Evolutionary conservation across 2,329 filamentous ascomycete genomes (phyloP).

Genomic region (Cladosporium velox): DNA sequence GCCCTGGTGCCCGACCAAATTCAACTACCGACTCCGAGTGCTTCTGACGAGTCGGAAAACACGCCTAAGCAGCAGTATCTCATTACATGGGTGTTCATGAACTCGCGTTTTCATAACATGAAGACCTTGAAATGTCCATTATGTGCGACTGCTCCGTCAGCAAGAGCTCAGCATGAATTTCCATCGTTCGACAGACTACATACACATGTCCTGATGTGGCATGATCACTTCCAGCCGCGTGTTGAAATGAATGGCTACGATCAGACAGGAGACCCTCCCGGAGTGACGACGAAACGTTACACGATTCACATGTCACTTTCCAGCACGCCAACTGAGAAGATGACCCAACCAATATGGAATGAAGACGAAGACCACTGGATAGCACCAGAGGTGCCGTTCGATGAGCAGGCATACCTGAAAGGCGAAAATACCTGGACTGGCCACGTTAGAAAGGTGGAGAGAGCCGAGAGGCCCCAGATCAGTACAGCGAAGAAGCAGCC

Average conservation of each 20-base stretch:
- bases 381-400: slow-evolving; percentile 39
- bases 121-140: slow-evolving; percentile 21
- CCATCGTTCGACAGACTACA: slow-evolving; percentile 35
- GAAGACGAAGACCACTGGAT: slow-evolving; percentile 37
- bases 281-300: background rate
- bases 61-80: slow-evolving; percentile 15
- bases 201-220: slow-evolving; percentile 39
- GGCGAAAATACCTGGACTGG: slow-evolving; percentile 40
- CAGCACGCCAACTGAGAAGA: slow-evolving; percentile 1
- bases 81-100: slow-evolving; percentile 32
- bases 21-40: slow-evolving; percentile 33
- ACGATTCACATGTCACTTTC: slow-evolving; percentile 11
- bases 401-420: slow-evolving; percentile 37
- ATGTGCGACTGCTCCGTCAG: slow-evolving; percentile 1
- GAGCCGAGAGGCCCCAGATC: background rate
- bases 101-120: slow-evolving; percentile 21
- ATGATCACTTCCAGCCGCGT: slow-evolving; percentile 40
- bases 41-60: slow-evolving; percentile 29
- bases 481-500: background rate
- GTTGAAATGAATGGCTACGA: slow-evolving; percentile 14
- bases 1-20: background rate
- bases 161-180: slow-evolving; percentile 22
- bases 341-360: slow-evolving; percentile 28
- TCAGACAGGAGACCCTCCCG: background rate
- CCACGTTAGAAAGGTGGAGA: background rate